Evolutionary conservation across 495 filamentous ascomycete species (phyloP), one percentile per base, ranked within the genome.

Genomic region (Xylaria bambusicola): DNA sequence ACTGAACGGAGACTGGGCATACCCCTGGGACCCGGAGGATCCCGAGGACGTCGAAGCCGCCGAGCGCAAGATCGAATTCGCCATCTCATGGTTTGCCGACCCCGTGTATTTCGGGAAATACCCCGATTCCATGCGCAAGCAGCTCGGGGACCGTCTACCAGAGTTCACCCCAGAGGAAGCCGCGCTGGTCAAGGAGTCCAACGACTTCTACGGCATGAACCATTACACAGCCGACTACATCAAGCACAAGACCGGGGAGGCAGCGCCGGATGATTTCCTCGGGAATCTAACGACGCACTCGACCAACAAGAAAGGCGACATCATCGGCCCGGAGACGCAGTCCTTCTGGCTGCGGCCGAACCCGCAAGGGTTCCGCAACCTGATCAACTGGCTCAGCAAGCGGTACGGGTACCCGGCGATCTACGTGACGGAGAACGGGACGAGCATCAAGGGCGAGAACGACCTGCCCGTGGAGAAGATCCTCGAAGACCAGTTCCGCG

Each of bases 161-260:
- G 75, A 77, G 17, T 90, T 85, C 72, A 86, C 85, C 0, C 60
- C 77, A 21, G 84, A 90, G 62, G 89, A 91, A 62, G 67, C 80
- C 7, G 84, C 82, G 3, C 78, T 91, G 7, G 84, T 91, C 42
- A 79, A 87, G 51, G 88, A 87, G 40, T 88, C 85, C 70, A 91
- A 90, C 68, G 87, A 91, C 74, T 91, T 91, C 71, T 90, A 91
- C 73, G 88, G 88, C 62, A 90, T 91, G 88, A 91, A 91, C 78
- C 88, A 90, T 77, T 91, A 92, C 79, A 90, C 88, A 54, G 86
- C 88, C 65, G 88, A 90, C 80, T 92, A 87, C 76, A 86, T 92
- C 75, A 86, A 84, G 69, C 86, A 90, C 74, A 84, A 85, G 71
- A 76, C 76, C 10, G 74, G 78, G 38, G 69, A 76, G 29, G 70